Evolutionary conservation across 2,329 filamentous ascomycete genomes (phyloP), one percentile per base, ranked within the genome.

Genomic region (Fusarium algeriense): DNA sequence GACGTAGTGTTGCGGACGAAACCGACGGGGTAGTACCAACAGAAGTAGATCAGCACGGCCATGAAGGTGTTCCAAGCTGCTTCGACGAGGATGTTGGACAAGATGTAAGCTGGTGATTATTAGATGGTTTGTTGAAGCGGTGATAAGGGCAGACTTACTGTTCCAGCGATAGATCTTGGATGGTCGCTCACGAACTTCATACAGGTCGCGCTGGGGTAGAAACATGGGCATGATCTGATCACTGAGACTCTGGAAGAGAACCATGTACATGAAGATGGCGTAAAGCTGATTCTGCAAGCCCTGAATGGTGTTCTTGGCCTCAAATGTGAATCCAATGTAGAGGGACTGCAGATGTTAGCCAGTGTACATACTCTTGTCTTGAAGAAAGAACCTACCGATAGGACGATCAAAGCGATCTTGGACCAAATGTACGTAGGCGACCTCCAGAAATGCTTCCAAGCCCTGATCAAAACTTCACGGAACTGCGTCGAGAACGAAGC

Each of bases 181-280:
- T 0, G 90, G 90, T 3, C 90, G 85, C 78, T 93, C 91, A 20
- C 90, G 89, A 7, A 88, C 89, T 79, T 92, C 90, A 75, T 92
- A 93, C 0, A 92, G 80, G 2, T 87, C 83, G 35, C 91, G 88
- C 73, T 92, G 90, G 0, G 88, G 87, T 48, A 92, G 86, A 73
- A 92, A 92, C 73, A 90, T 89, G 6, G 90, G 90, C 90, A 92
- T 92, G n/a, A 90, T 88, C 67, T 90, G 88, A 65, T 90, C 86
- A 7, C 86, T 85, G 37, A 91, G 50, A 26, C 70, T 75, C 50
- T 87, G 87, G 76, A 93, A 93, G 75, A 92, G 88, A n/a, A 89
- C 91, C 67, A 88, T 81, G 49, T 90, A 81, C 88, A 92, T 90
- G 79, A 93, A 93, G 48, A 91, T 88, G 59, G 85, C 84, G 76